Evolutionary conservation across 805 yeast genomes (phyloP).

Genomic region (Suhomyces xylopsoci): DNA sequence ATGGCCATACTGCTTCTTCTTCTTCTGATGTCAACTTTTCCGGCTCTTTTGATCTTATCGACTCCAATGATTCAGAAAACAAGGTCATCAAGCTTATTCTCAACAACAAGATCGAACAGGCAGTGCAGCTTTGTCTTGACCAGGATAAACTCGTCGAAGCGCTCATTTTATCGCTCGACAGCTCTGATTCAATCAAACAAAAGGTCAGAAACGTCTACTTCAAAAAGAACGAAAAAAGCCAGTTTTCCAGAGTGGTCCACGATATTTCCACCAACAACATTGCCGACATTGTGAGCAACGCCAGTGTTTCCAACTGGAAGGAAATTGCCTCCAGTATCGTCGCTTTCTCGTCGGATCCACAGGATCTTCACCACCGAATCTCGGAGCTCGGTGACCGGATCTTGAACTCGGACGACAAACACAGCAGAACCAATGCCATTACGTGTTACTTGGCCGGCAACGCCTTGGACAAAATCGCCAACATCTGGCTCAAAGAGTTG

Average conservation of each 20-base stretch:
- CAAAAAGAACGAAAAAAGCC: slow-evolving; percentile 48
- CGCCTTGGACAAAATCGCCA: slow-evolving; percentile 72
- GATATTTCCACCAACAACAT: slow-evolving; percentile 54
- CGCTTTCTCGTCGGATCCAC: slow-evolving; percentile 48
- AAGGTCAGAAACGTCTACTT: slow-evolving; percentile 74
- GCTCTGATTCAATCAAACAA: slow-evolving; percentile 54
- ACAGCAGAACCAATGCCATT: slow-evolving; percentile 69
- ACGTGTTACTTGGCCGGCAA: slow-evolving; percentile 76
- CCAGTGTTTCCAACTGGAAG: slow-evolving; percentile 79
- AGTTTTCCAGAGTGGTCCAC: slow-evolving; percentile 73
- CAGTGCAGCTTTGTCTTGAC: slow-evolving; percentile 64
- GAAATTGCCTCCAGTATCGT: slow-evolving; percentile 69
- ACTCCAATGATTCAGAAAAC: slow-evolving; percentile 34
- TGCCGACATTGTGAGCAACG: slow-evolving; percentile 72
- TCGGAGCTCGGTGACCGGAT: slow-evolving; percentile 78
- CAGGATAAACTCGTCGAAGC: slow-evolving; percentile 73
- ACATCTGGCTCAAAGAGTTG: slow-evolving; percentile 80
- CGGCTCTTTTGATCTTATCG: slow-evolving; percentile 49
- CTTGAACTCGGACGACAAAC: slow-evolving; percentile 23
- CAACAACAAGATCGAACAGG: slow-evolving; percentile 59
- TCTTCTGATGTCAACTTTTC: slow-evolving; percentile 39
- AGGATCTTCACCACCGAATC: slow-evolving; percentile 53
- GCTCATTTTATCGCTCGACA: slow-evolving; percentile 71
- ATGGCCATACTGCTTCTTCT: slow-evolving; percentile 11
- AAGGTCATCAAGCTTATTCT: slow-evolving; percentile 48